phyloP scores from a whole-genome alignment of 768 basidiomycete genomes.

The Xerocomus potaroensis region DNA sequence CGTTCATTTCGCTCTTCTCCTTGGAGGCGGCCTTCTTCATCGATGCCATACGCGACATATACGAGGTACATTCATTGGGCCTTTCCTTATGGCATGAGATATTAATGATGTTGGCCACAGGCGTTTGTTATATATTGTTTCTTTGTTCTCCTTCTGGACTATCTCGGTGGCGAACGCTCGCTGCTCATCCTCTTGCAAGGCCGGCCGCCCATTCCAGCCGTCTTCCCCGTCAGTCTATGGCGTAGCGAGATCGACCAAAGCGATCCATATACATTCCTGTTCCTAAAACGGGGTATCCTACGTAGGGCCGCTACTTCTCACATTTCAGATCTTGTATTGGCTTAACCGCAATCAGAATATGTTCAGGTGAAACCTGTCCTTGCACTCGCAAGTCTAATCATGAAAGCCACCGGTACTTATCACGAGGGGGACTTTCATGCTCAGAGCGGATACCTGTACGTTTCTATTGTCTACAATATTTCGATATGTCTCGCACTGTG shows the following conservation, averaged over 20 bases:
- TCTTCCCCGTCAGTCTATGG: conserved; percentile 84
- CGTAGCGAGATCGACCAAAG: conserved; percentile 85
- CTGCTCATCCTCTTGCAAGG: conserved; percentile 91
- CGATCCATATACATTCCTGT: conserved; percentile 92
- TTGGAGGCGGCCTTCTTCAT: conserved; percentile 95
- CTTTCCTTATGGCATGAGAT: not conserved
- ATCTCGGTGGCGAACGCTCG: conserved; percentile 90
- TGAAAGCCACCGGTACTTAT: conserved; percentile 85
- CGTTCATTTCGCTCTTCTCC: conserved; percentile 89
- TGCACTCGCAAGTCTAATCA: conserved; percentile 75
- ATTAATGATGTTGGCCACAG: conserved; percentile 33
- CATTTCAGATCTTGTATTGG: not conserved
- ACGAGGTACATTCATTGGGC: conserved; percentile 68
- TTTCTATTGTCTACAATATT: conserved; percentile 80
- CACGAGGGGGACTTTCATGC: conserved; percentile 85
- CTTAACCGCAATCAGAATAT: conserved; percentile 63
- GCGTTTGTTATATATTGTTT: conserved; percentile 95
- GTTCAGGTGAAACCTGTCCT: conserved; percentile 94
- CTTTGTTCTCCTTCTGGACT: conserved; percentile 76
- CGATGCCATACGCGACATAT: conserved; percentile 90
- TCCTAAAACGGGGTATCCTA: conserved; percentile 90
- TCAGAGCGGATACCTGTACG: conserved; percentile 87
- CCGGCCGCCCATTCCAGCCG: conserved; percentile 79
- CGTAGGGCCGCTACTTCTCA: conserved; percentile 47
- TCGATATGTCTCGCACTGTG: conserved; percentile 80